Conservation (phyloP, 2,329 filamentous ascomycete genomes). For the Ampelomyces quisqualis region DNA sequence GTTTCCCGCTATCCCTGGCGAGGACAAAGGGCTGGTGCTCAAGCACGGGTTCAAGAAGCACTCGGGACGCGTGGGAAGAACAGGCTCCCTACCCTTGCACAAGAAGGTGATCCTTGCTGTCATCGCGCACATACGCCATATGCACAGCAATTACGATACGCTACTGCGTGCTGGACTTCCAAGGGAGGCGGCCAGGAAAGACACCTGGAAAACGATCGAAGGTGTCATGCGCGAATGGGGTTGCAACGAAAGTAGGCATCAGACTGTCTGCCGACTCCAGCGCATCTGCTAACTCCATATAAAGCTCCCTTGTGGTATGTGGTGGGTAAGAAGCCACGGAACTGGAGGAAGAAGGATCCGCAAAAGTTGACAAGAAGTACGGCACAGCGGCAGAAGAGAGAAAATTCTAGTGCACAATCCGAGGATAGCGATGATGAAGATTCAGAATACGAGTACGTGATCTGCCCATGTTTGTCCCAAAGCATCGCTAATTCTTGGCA, state of each 20-base stretch:
- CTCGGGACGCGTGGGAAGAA: slow-evolving; percentile 53
- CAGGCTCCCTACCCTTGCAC: slow-evolving; percentile 41
- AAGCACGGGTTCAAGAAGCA: slow-evolving; percentile 50
- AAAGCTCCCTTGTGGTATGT: no score
- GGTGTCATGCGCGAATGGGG: slow-evolving; percentile 30
- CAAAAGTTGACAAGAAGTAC: no score
- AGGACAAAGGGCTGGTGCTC: slow-evolving; percentile 41
- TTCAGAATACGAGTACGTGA: no score
- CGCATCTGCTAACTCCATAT: background rate
- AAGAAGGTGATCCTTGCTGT: slow-evolving; percentile 51
- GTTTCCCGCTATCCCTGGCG: slow-evolving; percentile 48
- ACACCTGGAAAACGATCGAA: slow-evolving; percentile 24
- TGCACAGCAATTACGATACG: slow-evolving; percentile 53
- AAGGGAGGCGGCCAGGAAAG: slow-evolving; percentile 27
- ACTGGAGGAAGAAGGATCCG: no score
- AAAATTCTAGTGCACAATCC: no score
- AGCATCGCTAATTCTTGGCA: no score
- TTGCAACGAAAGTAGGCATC: slow-evolving; percentile 19
- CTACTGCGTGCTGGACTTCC: slow-evolving; percentile 24
- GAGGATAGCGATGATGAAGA: no score
- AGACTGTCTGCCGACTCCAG: background rate
- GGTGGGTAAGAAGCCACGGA: no score
- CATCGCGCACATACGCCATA: slow-evolving; percentile 53
- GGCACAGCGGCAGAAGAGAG: no score
- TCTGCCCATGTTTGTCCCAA: no score